phyloP scores from a whole-genome alignment of 2,329 filamentous ascomycete species.

The Cordyceps cateniannulata region DNA sequence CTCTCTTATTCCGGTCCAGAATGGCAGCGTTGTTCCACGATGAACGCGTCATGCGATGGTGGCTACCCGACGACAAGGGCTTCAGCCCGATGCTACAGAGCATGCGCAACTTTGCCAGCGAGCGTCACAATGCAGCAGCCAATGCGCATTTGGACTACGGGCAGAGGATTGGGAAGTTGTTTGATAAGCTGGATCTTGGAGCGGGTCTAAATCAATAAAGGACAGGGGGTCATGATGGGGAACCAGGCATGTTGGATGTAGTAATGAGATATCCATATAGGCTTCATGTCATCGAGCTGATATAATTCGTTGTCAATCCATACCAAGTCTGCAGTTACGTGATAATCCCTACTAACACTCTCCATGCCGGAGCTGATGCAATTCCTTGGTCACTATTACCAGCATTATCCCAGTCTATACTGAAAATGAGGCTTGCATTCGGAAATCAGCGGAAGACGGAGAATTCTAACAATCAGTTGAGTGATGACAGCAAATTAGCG shows the following conservation, averaged over 20 bases:
- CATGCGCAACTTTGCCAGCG: conserved; percentile 75
- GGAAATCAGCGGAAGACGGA: not conserved
- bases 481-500: not conserved
- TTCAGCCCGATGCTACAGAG: conserved; percentile 67
- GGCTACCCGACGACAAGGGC: conserved; percentile 77
- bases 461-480: not conserved
- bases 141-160: conserved; percentile 57
- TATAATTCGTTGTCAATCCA: no score
- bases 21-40: conserved; percentile 73
- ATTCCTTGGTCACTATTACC: no score
- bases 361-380: no score
- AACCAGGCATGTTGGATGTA: no score
- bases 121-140: conserved; percentile 58
- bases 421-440: not conserved
- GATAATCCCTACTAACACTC: no score
- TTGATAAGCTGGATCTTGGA: conserved; percentile 47
- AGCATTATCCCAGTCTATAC: no score
- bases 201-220: not conserved
- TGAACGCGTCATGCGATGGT: conserved; percentile 70
- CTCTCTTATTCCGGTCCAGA: conserved; percentile 63
- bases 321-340: no score
- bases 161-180: conserved; percentile 68
- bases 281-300: no score
- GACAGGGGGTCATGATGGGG: no score
- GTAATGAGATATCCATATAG: no score